phyloP scores from a whole-genome alignment of 495 filamentous ascomycete genomes.

The Terfezia claveryi region DNA sequence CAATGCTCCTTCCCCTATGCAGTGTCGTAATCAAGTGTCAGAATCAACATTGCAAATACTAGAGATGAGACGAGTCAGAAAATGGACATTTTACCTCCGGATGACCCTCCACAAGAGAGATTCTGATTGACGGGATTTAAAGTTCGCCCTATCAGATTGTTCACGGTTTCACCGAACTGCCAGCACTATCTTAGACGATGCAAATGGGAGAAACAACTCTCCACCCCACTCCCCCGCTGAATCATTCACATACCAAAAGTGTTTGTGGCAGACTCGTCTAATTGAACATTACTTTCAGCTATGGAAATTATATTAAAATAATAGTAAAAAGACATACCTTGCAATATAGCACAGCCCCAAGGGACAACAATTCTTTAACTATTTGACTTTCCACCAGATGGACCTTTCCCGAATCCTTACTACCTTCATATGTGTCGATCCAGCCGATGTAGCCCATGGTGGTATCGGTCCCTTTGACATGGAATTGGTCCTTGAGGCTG shows the following conservation, averaged over 20 bases:
- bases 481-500: slow-evolving; percentile 51
- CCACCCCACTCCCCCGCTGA: too few relatives aligned
- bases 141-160: slow-evolving; percentile 33
- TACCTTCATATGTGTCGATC: slow-evolving; percentile 4
- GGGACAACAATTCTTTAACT: slow-evolving; percentile 5
- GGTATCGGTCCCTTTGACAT: slow-evolving; percentile 40
- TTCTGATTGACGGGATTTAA: slow-evolving; percentile 28
- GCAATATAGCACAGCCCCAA: slow-evolving; percentile 13
- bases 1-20: slow-evolving; percentile 28
- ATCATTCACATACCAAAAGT: neutral
- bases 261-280: neutral
- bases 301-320: neutral
- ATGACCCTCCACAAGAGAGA: slow-evolving; percentile 33
- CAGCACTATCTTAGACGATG: neutral
- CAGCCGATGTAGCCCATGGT: slow-evolving; percentile 36
- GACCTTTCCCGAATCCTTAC: slow-evolving; percentile 2
- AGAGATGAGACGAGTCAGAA: too few relatives aligned
- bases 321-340: neutral
- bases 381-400: slow-evolving; percentile 9
- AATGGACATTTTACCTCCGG: slow-evolving; percentile 27
- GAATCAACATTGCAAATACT: neutral
- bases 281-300: neutral
- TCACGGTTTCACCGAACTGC: slow-evolving; percentile 25
- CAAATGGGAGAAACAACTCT: too few relatives aligned
- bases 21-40: neutral